Base-by-base conservation (phyloP, 2,329 filamentous ascomycete genomes). In the Fonsecaea nubica region DNA sequence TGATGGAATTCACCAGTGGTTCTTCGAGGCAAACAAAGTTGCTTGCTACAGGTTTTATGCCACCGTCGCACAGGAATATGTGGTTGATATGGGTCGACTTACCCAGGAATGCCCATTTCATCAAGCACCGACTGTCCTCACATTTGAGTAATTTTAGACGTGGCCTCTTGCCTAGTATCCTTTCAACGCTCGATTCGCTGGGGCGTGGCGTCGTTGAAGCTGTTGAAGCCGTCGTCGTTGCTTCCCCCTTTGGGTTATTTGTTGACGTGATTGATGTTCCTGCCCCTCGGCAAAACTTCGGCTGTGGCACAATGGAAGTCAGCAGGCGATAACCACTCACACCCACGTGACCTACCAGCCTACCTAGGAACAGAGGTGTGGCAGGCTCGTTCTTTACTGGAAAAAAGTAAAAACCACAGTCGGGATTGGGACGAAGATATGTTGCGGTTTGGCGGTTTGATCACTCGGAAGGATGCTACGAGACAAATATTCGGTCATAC, bases 31-130 rank as follows among this genome's bases (percentile, higher is more conserved):
- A 32, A 32, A 9, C 50, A 30, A 25, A 4, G 3, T 32, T 32
- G 30, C 25, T 32, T 15, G 21, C 12, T n/a, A 35, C 2, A 25
- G 54, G 13, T 18, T 36, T 32, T 21, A 40, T 2, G 53, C 13
- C 18, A 6, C 7, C n/a, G 13, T 7, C 7, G 1, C 2, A 3
- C 7, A 2, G 6, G 32, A 36, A 35, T 10, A 36, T 33, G 33
- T 18, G 30, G 53, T 35, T 21, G 53, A n/a, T 32, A 18, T 50
- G 18, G 18, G n/a, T 35, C 12, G 12, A 55, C 78, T 72, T 76
- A 81, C 80, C 80, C 80, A 50, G 80, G 80, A 59, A 82, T 82
- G 58, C 80, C 80, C 80, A 82, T 82, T 54, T 58, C 21, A 9
- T 50, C 45, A 4, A 25, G 8, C 9, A 4, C 4, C 5, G 12